phyloP scores from a whole-genome alignment of 169 alveolate genomes.

The Plasmodium falciparum region DNA sequence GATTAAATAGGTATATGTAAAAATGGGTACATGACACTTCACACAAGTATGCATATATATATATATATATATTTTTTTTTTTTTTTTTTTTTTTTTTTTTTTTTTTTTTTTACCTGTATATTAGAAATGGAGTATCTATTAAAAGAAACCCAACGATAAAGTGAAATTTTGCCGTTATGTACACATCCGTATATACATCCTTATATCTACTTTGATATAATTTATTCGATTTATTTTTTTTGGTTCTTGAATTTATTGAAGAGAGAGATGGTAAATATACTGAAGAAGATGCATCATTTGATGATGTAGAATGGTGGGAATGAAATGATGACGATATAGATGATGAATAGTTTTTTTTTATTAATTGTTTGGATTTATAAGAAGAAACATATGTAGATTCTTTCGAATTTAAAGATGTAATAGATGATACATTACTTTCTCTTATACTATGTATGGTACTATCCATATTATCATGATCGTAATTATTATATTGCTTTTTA shows the following conservation, averaged over 20 bases:
- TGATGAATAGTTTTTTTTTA: not conserved
- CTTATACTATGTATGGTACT: not conserved
- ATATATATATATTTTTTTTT: not conserved
- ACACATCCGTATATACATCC: slow-evolving; percentile 72
- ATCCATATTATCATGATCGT: not conserved
- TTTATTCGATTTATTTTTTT: slow-evolving; percentile 15
- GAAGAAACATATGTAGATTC: slow-evolving; percentile 4
- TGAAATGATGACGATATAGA: not conserved
- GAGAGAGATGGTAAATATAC: slow-evolving; percentile 17
- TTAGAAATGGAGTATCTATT: slow-evolving; percentile 55
- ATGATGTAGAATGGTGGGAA: not conserved
- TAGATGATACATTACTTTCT: not conserved
- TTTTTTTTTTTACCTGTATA: slow-evolving; percentile 27
- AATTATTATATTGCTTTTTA: not conserved
- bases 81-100: not conserved
- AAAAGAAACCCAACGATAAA: slow-evolving; percentile 62
- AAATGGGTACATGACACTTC: too few relatives aligned
- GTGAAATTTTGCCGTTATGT: slow-evolving; percentile 71
- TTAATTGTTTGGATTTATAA: not conserved
- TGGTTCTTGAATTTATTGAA: slow-evolving; percentile 13
- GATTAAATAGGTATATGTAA: not conserved
- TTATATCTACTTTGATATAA: slow-evolving; percentile 23
- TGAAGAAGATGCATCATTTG: slow-evolving; percentile 4
- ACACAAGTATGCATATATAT: not conserved
- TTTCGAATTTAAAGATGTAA: not conserved